These are phyloP conservation scores for Apiospora sp. DNA, from an alignment of 2,329 filamentous ascomycete genomes.

Conservation along the genomic window DNA sequence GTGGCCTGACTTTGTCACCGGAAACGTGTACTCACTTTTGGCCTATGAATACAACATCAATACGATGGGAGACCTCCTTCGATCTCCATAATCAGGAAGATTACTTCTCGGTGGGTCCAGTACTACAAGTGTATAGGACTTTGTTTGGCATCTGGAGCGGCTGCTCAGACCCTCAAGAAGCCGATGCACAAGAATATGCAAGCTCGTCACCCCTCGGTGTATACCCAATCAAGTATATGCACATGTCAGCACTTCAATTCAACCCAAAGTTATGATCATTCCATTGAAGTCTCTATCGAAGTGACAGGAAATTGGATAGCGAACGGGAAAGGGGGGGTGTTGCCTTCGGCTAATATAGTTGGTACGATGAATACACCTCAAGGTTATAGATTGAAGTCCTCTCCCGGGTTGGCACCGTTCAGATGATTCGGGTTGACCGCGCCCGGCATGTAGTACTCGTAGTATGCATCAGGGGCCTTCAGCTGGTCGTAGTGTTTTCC, in stretches of 20 bases:
- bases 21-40: neutral
- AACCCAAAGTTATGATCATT: neutral
- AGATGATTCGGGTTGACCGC: slow-evolving; percentile 30
- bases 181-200: neutral
- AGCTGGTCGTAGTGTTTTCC: slow-evolving; percentile 25
- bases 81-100: neutral
- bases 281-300: too few relatives aligned
- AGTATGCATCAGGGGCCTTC: slow-evolving; percentile 27
- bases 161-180: neutral
- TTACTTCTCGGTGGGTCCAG: too few relatives aligned
- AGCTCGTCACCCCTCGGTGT: neutral
- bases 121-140: too few relatives aligned
- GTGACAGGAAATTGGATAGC: too few relatives aligned
- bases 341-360: too few relatives aligned
- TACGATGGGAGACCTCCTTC: neutral
- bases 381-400: slow-evolving; percentile 30
- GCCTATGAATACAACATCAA: neutral
- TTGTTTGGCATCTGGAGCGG: too few relatives aligned
- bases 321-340: too few relatives aligned
- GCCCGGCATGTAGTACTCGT: slow-evolving; percentile 25
- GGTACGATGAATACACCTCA: neutral
- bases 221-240: neutral
- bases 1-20: neutral
- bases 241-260: neutral
- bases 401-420: slow-evolving; percentile 26